Conservation (phyloP, 768 basidiomycete genomes). For the Mycena maculata region DNA sequence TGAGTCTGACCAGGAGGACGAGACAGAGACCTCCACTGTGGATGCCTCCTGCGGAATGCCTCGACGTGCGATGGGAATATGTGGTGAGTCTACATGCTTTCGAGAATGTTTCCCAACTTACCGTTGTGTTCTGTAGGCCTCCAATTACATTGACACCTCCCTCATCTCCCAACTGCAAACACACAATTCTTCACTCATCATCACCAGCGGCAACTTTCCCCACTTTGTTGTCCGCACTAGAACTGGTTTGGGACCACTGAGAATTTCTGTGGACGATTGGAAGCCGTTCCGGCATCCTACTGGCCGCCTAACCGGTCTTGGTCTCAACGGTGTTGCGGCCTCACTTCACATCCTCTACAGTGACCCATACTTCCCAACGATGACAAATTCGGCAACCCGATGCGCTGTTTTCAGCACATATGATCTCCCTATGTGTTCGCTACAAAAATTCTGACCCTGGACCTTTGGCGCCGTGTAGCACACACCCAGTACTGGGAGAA, state of each 20-base stretch:
- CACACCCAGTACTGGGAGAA: constrained; percentile 44
- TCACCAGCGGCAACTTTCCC: too few species aligned
- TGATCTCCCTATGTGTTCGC: constrained; percentile 33
- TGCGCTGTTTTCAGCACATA: constrained; percentile 35
- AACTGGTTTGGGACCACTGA: constrained; percentile 3
- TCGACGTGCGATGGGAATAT: neutral
- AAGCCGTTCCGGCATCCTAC: neutral
- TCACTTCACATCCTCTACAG: constrained; percentile 30
- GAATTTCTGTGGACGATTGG: constrained; percentile 21
- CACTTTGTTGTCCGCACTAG: neutral
- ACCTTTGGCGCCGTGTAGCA: constrained; percentile 37
- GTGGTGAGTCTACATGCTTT: neutral
- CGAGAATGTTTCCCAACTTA: neutral
- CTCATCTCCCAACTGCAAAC: too few species aligned
- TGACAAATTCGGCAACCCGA: neutral
- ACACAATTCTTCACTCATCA: too few species aligned
- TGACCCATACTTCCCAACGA: neutral
- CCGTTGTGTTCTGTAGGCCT: too few species aligned
- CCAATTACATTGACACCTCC: too few species aligned
- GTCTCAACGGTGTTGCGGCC: constrained; percentile 40
- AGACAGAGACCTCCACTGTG: too few species aligned
- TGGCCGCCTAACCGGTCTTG: constrained; percentile 38
- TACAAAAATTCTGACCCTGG: constrained; percentile 31
- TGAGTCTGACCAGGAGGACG: neutral
- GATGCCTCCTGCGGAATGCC: neutral